A percentile compares a stretch with the other conserved stretches of the same genome.
phyloP scores from a whole-genome alignment of 176 grass and related monocot species.

The Ampelocalamus luodianensis region DNA sequence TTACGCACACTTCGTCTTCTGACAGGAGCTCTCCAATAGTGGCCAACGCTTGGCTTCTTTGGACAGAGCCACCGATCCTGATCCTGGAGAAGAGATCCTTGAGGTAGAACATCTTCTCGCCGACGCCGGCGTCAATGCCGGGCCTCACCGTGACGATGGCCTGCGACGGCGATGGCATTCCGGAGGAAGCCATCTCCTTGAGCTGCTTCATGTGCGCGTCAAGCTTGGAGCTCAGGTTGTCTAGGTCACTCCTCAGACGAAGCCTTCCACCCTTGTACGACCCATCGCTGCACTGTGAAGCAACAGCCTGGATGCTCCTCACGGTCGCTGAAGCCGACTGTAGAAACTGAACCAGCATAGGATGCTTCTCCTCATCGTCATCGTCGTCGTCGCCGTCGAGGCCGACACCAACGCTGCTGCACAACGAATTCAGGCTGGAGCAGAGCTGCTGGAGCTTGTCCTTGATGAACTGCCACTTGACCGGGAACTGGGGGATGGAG shows the following conservation, averaged over 20 bases:
- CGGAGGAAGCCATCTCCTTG: constrained; percentile 47
- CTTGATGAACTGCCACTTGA: constrained; percentile 86
- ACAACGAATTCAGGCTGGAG: constrained; percentile 45
- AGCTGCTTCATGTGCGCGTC: constrained; percentile 66
- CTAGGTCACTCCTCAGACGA: constrained; percentile 74
- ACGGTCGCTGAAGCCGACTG: constrained; percentile 44
- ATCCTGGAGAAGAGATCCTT: constrained; percentile 84
- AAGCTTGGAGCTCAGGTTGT: constrained; percentile 60
- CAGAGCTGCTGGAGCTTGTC: constrained; percentile 69
- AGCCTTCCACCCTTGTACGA: constrained; percentile 75
- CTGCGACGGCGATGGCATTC: constrained; percentile 38
- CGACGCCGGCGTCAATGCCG: constrained; percentile 40
- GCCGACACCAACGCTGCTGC: background rate
- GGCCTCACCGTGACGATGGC: constrained; percentile 73
- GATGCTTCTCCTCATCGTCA: background rate
- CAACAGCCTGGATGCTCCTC: constrained; percentile 48
- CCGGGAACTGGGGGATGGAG: constrained; percentile 56
- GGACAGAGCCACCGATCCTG: constrained; percentile 53
- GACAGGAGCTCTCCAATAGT: constrained; percentile 69
- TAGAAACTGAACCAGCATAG: constrained; percentile 42
- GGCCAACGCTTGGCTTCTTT: constrained; percentile 58
- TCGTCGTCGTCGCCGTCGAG: background rate
- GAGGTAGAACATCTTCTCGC: constrained; percentile 76
- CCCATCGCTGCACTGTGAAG: constrained; percentile 57
- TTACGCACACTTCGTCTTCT: constrained; percentile 61